Evolutionary conservation across 192 early-diverging fungal genomes (phyloP).

Genomic region (Backusella tarrabulga): DNA sequence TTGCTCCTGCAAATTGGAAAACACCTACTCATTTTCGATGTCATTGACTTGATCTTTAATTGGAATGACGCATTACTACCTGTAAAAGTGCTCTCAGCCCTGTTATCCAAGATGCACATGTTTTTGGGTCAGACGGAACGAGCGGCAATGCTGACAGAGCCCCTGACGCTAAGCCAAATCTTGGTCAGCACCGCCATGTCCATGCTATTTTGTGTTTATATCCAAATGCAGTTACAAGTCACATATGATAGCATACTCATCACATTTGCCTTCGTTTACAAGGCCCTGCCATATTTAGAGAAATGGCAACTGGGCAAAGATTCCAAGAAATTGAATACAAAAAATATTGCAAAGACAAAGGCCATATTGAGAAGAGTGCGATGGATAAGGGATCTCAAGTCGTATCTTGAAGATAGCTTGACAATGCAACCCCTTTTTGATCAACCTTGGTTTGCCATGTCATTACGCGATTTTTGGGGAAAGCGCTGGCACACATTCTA

Average conservation of each 20-base stretch:
- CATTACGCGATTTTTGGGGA: conserved; percentile 16
- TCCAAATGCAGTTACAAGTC: conserved; percentile 16
- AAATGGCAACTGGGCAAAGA: not conserved
- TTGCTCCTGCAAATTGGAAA: not conserved
- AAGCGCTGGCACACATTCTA: conserved; percentile 20
- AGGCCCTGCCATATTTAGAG: conserved; percentile 6
- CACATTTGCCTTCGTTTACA: not conserved
- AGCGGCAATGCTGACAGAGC: not conserved
- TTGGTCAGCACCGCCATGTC: conserved; percentile 1
- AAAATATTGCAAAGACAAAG: conserved; percentile 1
- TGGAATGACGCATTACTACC: not conserved
- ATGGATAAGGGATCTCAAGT: conserved; percentile 1
- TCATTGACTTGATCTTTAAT: not conserved
- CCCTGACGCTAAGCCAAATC: not conserved
- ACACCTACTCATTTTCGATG: not conserved
- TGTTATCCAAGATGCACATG: not conserved
- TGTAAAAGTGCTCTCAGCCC: not conserved
- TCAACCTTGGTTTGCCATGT: conserved; percentile 9
- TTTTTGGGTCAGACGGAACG: not conserved
- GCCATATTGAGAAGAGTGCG: not conserved
- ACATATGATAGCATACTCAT: conserved; percentile 9
- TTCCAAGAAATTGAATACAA: not conserved
- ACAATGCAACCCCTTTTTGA: conserved; percentile 15
- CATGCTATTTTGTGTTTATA: conserved; percentile 14
- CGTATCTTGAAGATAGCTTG: conserved; percentile 7